Evolutionary conservation across 2,329 filamentous ascomycete genomes (phyloP), one percentile per base, ranked within the genome.

Genomic region (Xylaria sp.): DNA sequence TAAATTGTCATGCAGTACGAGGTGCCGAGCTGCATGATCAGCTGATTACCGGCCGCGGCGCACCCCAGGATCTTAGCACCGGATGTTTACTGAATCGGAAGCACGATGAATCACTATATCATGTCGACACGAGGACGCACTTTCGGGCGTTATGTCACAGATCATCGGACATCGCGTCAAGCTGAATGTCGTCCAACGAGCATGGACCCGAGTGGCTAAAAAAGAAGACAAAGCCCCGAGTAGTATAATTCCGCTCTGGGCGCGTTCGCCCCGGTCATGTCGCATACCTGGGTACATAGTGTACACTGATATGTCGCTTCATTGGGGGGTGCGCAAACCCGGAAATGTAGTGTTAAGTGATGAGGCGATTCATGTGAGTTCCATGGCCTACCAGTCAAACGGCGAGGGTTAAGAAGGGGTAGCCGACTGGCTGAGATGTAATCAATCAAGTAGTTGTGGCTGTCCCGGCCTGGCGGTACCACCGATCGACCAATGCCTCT

Each of bases 11-110:
- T 69, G 69, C 67, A 71, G 67, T 67, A 65, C 69, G 52, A 67
- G 65, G 41, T 69, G 60, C 67, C 66, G 69, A 71, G 63, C 69
- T 69, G 69, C 67, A 71, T 54, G 63, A 71, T 71, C 67, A 71
- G 69, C 67, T 71, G 69, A 71, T 67, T 51, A 65, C 52, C 48
- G 59, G 54, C 66, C 39, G 63, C 64, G 67, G 69, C 60, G 66
- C 67, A 69, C 64, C 67, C 69, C 67, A 69, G 69, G 64, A 69
- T 71, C 63, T 58, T 41, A 64, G 55, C 52, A 65, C 63, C 60
- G 39, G 56, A 60, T 61, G 28, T 41, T 50, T 56, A 57, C 39
- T 37, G 46, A 66, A 39, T 67, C 61, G 63, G 66, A 69, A 61
- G 65, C 59, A 54, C 54, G 51, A 56, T 66, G 37, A 65, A 69